Evolutionary conservation across 192 early-diverging fungal species (phyloP).

Genomic region (Chytriomyces sp.): DNA sequence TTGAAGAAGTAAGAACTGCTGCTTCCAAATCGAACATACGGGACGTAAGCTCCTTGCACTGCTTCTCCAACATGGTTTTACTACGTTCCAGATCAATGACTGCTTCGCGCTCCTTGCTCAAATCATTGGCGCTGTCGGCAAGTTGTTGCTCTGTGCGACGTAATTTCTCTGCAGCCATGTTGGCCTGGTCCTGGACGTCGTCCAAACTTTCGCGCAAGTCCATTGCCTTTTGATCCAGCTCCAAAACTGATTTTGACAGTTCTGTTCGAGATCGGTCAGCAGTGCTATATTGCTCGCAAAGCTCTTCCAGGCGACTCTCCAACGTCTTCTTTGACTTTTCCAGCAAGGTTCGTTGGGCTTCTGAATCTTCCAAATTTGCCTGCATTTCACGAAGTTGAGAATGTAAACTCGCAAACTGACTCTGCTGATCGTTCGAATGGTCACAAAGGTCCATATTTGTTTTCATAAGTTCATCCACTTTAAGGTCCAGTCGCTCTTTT

Average conservation of each 20-base stretch:
- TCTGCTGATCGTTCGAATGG: constrained; percentile 64
- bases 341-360: constrained; percentile 62
- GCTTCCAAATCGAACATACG: constrained; percentile 79
- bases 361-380: constrained; percentile 65
- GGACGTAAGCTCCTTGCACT: constrained; percentile 76
- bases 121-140: constrained; percentile 65
- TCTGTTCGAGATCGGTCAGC: constrained; percentile 68
- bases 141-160: constrained; percentile 67
- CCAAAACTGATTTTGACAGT: constrained; percentile 68
- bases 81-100: constrained; percentile 58
- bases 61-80: constrained; percentile 77
- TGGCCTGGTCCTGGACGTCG: constrained; percentile 71
- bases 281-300: constrained; percentile 66
- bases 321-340: constrained; percentile 73
- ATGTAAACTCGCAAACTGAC: constrained; percentile 55
- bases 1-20: constrained; percentile 55
- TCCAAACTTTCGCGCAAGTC: constrained; percentile 72
- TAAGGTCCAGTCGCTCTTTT: constrained; percentile 72
- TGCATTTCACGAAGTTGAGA: constrained; percentile 63
- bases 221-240: constrained; percentile 73
- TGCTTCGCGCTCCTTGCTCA: constrained; percentile 69
- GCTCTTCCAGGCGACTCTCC: constrained; percentile 76
- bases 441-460: constrained; percentile 63
- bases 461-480: constrained; percentile 71
- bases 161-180: constrained; percentile 67